phyloP scores from a whole-genome alignment of 495 filamentous ascomycete species.

The Aspergillus ostianus region DNA sequence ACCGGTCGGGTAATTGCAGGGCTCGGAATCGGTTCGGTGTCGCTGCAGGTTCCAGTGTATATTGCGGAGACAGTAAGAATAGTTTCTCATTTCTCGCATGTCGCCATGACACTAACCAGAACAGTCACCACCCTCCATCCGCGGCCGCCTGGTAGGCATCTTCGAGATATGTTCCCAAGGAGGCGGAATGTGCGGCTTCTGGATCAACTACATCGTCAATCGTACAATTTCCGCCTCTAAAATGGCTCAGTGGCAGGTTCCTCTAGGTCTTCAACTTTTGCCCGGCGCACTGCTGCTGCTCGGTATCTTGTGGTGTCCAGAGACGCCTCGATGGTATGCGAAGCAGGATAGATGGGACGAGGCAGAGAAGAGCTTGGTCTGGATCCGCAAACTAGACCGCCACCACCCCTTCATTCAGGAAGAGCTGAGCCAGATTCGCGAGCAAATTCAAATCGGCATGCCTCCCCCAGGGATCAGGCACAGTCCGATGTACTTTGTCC shows the following conservation, averaged over 20 bases:
- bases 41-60: constrained; percentile 69
- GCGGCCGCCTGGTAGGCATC: constrained; percentile 69
- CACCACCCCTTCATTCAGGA: constrained; percentile 29
- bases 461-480: constrained; percentile 45
- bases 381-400: constrained; percentile 34
- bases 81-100: not conserved
- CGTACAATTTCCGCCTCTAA: constrained; percentile 22
- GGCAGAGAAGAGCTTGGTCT: constrained; percentile 54
- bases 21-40: constrained; percentile 68
- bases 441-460: constrained; percentile 32
- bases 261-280: constrained; percentile 44
- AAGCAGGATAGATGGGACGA: constrained; percentile 55
- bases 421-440: constrained; percentile 28
- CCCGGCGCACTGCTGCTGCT: constrained; percentile 39
- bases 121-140: constrained; percentile 67
- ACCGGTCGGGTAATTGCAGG: constrained; percentile 63
- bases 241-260: constrained; percentile 42
- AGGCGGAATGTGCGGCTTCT: constrained; percentile 63
- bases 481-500: constrained; percentile 21
- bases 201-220: constrained; percentile 55
- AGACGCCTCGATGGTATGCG: constrained; percentile 51
- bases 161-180: constrained; percentile 66
- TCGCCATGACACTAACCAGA: not conserved
- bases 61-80: constrained; percentile 52
- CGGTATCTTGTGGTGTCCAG: constrained; percentile 37